These are phyloP conservation scores for Plasmodium coatneyi DNA, from an alignment of 169 alveolate species.

Conservation along the genomic window DNA sequence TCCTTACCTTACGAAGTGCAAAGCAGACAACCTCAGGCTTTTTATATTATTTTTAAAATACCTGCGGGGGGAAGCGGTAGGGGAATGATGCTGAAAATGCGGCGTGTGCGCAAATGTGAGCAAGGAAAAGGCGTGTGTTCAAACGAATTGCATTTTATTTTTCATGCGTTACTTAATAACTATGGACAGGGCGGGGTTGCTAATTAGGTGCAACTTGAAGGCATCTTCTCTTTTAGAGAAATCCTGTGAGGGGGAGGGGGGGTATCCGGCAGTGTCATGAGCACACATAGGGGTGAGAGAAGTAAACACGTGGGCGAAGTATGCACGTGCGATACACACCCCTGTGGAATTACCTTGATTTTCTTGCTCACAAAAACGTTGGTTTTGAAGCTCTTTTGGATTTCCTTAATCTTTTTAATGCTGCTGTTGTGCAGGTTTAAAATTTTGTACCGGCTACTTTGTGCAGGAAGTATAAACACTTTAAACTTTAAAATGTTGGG, in stretches of 20 bases:
- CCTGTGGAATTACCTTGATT: neutral
- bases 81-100: neutral
- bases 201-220: neutral
- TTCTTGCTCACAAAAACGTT: neutral
- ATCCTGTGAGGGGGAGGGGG: neutral
- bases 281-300: neutral
- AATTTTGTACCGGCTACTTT: neutral
- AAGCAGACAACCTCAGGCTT: constrained; percentile 13
- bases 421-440: neutral
- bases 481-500: constrained; percentile 8
- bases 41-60: neutral
- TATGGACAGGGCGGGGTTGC: neutral
- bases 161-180: neutral
- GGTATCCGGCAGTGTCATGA: neutral
- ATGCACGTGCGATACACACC: neutral
- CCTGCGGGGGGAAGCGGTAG: neutral
- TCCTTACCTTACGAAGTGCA: constrained; percentile 50
- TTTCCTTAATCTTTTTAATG: constrained; percentile 5
- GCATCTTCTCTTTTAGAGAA: neutral
- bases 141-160: neutral
- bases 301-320: neutral
- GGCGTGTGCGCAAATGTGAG: neutral
- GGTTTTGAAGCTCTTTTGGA: constrained; percentile 1
- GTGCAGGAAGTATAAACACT: constrained; percentile 15
- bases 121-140: neutral